Percentiles rank a stretch among this genome's conserved stretches.
These are phyloP conservation scores for Blastobotrys attinorum DNA, from an alignment of 805 yeast species.

Conservation along the genomic window DNA sequence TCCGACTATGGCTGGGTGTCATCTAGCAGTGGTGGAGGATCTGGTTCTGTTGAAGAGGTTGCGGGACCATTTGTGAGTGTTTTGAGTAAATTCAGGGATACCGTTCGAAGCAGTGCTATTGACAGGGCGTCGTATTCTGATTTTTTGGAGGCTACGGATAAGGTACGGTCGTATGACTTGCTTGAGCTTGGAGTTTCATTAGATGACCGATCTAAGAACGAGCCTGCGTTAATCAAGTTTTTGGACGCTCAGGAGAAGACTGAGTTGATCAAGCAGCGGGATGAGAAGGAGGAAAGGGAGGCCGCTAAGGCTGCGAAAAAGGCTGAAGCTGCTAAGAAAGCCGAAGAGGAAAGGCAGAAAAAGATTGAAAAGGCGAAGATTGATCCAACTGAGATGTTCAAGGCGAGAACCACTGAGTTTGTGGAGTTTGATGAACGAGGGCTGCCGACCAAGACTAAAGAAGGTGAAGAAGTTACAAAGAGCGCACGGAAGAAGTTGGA, in stretches of 20 bases:
- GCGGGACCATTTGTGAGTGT: conserved; percentile 75
- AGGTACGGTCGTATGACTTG: conserved; percentile 62
- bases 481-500: conserved; percentile 75
- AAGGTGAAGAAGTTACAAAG: conserved; percentile 72
- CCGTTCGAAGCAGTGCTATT: conserved; percentile 68
- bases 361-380: conserved; percentile 65
- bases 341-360: conserved; percentile 41
- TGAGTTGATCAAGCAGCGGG: conserved; percentile 50
- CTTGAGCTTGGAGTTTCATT: conserved; percentile 71
- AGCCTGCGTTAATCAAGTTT: conserved; percentile 77
- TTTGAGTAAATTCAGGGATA: conserved; percentile 73
- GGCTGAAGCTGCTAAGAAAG: conserved; percentile 28
- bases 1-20: conserved; percentile 76
- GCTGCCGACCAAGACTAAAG: conserved; percentile 63
- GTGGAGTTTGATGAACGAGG: conserved; percentile 82
- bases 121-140: conserved; percentile 29
- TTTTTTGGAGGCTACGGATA: conserved; percentile 65
- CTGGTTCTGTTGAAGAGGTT: conserved; percentile 46
- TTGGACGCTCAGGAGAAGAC: conserved; percentile 59
- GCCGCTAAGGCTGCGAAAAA: conserved; percentile 52
- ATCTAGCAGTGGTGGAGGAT: conserved; percentile 27
- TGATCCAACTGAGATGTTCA: conserved; percentile 68
- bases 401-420: conserved; percentile 40
- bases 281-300: conserved; percentile 47
- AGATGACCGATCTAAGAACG: conserved; percentile 78